Conservation (phyloP, 208 protist genomes). For the Leishmania guyanensis region DNA sequence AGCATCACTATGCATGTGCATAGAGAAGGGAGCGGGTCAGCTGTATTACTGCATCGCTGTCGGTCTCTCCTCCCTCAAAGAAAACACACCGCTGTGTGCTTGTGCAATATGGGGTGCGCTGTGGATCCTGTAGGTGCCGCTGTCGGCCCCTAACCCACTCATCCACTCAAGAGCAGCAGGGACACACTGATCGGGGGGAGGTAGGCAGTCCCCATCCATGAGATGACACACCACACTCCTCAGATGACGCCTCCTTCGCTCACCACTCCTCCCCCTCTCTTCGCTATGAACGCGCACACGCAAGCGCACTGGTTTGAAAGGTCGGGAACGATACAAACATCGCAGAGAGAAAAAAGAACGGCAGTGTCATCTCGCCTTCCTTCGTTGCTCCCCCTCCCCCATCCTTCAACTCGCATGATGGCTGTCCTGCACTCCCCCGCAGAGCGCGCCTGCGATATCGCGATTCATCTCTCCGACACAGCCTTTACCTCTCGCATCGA, state of each 20-base stretch:
- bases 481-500: constrained; percentile 47
- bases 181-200: neutral
- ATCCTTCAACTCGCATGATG: neutral
- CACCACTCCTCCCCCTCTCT: neutral
- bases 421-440: neutral
- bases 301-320: neutral
- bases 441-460: neutral
- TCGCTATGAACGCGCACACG: neutral
- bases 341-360: neutral
- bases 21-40: too few relatives aligned
- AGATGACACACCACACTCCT: neutral
- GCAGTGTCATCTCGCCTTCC: neutral
- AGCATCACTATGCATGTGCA: neutral
- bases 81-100: neutral
- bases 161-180: neutral
- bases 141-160: neutral
- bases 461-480: constrained; percentile 39
- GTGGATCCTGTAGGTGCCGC: neutral
- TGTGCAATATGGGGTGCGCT: neutral
- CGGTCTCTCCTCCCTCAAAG: neutral
- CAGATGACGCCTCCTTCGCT: neutral
- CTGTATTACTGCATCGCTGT: too few relatives aligned
- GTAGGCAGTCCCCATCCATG: neutral
- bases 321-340: neutral
- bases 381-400: neutral